Evolutionary conservation across 2,329 filamentous ascomycete genomes (phyloP), one percentile per base, ranked within the genome.

Genomic region (Aspergillus udagawae): DNA sequence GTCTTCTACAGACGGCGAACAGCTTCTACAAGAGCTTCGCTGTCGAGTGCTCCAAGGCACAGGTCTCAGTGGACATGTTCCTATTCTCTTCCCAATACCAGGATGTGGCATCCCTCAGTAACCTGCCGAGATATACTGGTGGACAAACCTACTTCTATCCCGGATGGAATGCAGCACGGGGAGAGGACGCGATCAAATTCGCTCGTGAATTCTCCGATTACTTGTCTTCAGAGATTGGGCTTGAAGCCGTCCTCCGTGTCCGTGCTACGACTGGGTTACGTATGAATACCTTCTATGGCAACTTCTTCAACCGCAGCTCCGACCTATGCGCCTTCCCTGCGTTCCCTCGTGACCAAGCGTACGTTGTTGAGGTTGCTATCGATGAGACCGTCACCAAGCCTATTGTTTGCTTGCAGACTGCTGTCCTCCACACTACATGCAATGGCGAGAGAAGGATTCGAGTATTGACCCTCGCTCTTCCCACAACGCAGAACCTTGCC

Each of bases 21-120:
- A 92, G 90, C 70, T 99, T 97, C 77, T 99, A 97, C 83, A 99
- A 99, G 82, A 96, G 91, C 68, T 99, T 99, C 69, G 94, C 94
- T 0, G 94, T 99, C 3, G 94, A 99, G 73, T 99, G 94, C 76
- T 97, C 92, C 41, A 99, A 99, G 80, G 96, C 95, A 65, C 94
- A 99, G 75, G 94, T 99, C 28, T 97, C 92, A 0, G 92, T 99
- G 65, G 92, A 97, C 73, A 97, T 97, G 92, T 97, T 97, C 80
- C 81, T 97, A 52, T 97, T 96, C 78, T 94, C 91, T 3, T 92
- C 91, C 17, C 90, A 94, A 72, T 97, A 99, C 74, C 94, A 97
- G 76, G 94, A 99, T 72, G 94, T 99, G 52, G 94, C 94, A 4
- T 96, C 92, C 32, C 82, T 99, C 54, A 96, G 92, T 80, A 97